Base-by-base conservation (phyloP, 768 basidiomycete genomes). In the Suillus discolor region DNA sequence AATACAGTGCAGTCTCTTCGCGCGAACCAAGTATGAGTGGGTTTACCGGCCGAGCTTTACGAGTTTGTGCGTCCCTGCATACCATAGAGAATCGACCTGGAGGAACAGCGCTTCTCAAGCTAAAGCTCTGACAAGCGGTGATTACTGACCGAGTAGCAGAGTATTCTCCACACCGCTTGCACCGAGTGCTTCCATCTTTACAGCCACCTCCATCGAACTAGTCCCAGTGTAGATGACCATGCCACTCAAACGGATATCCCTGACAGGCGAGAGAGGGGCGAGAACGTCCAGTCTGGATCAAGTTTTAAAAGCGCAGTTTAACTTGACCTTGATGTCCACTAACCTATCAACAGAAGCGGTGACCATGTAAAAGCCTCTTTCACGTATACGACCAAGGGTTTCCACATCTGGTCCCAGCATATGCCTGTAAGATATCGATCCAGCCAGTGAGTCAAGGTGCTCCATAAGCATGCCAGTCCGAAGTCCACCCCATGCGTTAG, bases 41-140 rank as follows among this genome's bases (percentile, higher is more conserved):
- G 69, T 90, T 89, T 31, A 95, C 87, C 11, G 83, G 77, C 44
- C 83, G 79, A 0, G 93, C 87, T 61, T 82, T 83, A 67, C 89
- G 86, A 3, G 90, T 91, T 16, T 75, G 73, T 0, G 89, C 84
- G 71, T 94, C 89, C 64, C 92, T 80, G 72, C 91, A 93, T 8
- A 94, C 93, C 93, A 95, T 95, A 0, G 89, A 89, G 79, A 95
- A 95, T n/a, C 93, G 87, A n/a, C 94, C 93, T 93, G 5, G 51
- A 36, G 42, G 13, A 8, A 62, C 5, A 28, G 45, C n/a, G 20
- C 31, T 5, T 45, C 57, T 20, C 28, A 38, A 38, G 23, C 44
- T 61, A 47, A 69, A 62, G 47, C 41, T 42, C 16, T 45, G 13
- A 57, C 66, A 60, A 8, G 66, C 1, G 11, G 31, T 77, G 57